Evolutionary conservation across 2,329 filamentous ascomycete species (phyloP).

Genomic region (Myriosclerotinia scirpicola): DNA sequence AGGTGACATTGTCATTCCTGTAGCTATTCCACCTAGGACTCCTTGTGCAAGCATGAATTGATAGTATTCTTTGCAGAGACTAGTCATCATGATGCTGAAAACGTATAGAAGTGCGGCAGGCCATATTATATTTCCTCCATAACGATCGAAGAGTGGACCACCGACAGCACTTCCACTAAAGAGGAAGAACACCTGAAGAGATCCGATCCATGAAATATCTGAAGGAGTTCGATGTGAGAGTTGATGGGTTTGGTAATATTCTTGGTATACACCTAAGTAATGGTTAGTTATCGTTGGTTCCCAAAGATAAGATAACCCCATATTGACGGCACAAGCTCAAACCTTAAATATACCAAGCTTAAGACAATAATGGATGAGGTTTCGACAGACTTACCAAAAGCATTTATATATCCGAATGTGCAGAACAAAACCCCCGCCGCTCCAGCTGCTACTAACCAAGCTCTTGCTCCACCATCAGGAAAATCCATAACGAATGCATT

Average conservation of each 20-base stretch:
- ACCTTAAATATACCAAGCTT: not conserved
- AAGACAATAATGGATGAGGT: not conserved
- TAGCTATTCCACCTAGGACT: constrained; percentile 37
- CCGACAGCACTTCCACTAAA: constrained; percentile 17
- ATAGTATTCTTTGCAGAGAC: constrained; percentile 41
- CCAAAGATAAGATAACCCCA: not conserved
- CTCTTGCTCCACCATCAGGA: constrained; percentile 54
- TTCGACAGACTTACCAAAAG: constrained; percentile 31
- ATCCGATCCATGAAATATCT: constrained; percentile 20
- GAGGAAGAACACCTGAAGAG: constrained; percentile 19
- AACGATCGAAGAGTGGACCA: constrained; percentile 22
- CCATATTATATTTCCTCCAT: constrained; percentile 53
- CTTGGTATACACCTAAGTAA: constrained; percentile 50
- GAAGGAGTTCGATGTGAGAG: constrained; percentile 43
- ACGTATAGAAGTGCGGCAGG: constrained; percentile 30
- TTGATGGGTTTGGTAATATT: constrained; percentile 53
- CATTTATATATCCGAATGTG: constrained; percentile 50
- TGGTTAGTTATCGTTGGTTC: not conserved
- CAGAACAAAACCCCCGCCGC: constrained; percentile 47
- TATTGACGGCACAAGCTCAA: too few species aligned
- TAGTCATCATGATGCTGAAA: constrained; percentile 42
- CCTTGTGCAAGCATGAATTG: constrained; percentile 43
- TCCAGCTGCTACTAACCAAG: constrained; percentile 56
- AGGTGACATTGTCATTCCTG: constrained; percentile 44
- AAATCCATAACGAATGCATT: constrained; percentile 15